Conservation (phyloP, 164 flowering plant species). For the Macadamia integrifolia region DNA sequence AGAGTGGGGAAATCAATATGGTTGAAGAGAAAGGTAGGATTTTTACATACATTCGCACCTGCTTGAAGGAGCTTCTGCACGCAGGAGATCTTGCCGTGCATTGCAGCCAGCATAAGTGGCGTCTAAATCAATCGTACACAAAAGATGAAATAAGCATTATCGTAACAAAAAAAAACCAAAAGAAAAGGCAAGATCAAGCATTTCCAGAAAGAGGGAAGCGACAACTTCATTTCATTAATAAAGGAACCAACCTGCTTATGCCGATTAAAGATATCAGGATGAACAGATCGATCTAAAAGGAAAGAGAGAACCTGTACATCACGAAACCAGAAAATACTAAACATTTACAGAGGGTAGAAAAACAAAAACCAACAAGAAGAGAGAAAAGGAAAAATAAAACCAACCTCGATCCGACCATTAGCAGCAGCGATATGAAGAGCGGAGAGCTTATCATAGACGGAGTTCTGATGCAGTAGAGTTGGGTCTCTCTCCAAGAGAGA, state of each 20-base stretch:
- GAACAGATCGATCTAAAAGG: constrained; percentile 55
- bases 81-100: constrained; percentile 83
- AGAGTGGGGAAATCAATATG: not conserved
- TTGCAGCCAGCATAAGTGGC: constrained; percentile 97
- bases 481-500: constrained; percentile 40
- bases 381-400: constrained; percentile 13
- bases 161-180: not conserved
- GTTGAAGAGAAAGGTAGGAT: not conserved
- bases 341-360: not conserved
- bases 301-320: constrained; percentile 51
- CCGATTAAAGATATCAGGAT: constrained; percentile 79
- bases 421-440: constrained; percentile 58
- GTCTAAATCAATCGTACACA: constrained; percentile 42
- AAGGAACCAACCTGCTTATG: constrained; percentile 60
- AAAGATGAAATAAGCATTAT: not conserved
- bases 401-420: constrained; percentile 60
- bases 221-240: not conserved
- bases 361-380: not conserved
- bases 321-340: not conserved
- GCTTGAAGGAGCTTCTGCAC: constrained; percentile 72
- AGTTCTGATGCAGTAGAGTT: constrained; percentile 26
- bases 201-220: not conserved
- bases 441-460: constrained; percentile 30
- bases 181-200: constrained; percentile 3
- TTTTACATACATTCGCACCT: constrained; percentile 79